Percentiles rank a stretch among this genome's conserved stretches.
These are phyloP conservation scores for Arbutus unedo DNA, from an alignment of 148 eudicot species.

Conservation along the genomic window DNA sequence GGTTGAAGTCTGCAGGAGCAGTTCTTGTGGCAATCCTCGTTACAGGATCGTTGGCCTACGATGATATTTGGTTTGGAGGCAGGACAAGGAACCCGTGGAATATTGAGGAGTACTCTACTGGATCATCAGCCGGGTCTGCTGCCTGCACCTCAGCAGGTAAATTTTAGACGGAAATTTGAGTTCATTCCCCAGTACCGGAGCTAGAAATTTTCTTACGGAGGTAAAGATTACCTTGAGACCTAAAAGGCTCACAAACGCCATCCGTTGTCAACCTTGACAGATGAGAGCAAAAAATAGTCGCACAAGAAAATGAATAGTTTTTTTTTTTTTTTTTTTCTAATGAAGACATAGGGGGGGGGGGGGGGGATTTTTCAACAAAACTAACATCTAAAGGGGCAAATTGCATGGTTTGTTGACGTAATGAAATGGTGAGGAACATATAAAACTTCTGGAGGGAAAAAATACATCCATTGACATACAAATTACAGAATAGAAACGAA, in stretches of 20 bases:
- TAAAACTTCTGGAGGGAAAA: not conserved
- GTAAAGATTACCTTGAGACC: not conserved
- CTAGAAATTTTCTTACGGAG: not conserved
- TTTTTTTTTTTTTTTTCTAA: no score
- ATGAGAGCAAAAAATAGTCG: not conserved
- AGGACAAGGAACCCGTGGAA: constrained; percentile 98
- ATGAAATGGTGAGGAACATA: not conserved
- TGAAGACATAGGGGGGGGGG: not conserved
- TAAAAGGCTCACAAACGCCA: not conserved
- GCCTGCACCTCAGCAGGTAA: constrained; percentile 89
- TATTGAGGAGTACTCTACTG: constrained; percentile 79
- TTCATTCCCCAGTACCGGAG: not conserved
- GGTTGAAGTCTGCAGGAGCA: constrained; percentile 81
- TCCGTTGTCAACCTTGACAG: not conserved
- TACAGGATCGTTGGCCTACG: constrained; percentile 77
- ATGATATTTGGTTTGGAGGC: constrained; percentile 95
- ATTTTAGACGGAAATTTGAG: not conserved
- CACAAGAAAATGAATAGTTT: no score
- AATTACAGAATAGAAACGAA: no score
- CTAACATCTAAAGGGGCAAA: not conserved
- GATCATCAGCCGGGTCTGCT: constrained; percentile 95
- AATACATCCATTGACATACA: no score
- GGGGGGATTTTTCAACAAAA: not conserved
- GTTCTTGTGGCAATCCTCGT: constrained; percentile 90
- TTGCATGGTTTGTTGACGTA: not conserved